Evolutionary conservation across 176 grass and related monocot species (phyloP), one percentile per base, ranked within the genome.

Genomic region (Cenchrus americanus): DNA sequence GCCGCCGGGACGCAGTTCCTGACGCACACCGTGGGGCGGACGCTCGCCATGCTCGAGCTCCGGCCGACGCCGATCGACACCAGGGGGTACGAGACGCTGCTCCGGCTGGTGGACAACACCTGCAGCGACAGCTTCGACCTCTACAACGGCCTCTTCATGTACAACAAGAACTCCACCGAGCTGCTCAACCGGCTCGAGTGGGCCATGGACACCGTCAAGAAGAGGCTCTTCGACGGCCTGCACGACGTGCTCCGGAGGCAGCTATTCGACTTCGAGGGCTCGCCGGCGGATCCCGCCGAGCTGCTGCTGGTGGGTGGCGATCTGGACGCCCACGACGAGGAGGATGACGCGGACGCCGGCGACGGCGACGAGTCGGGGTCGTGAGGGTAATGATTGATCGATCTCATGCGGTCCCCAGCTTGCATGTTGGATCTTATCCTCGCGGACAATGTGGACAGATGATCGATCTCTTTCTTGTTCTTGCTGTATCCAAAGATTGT

Each of bases 81-180:
- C 15, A 86, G 65, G 26, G 94, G 90, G 0, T 94, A 89, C 78
- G 90, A 94, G 76, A 83, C 92, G 70, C 83, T 97, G 83, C 92
- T 97, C 80, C 48, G 87, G 14, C 83, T 97, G 1, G 90, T 94
- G 2, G 92, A 92, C 30, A 97, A 97, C 88, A 97, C 94, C 18
- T 97, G 94, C 71, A 83, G 87, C 63, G 94, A 97, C 77, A 97
- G 94, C 86, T 97, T 97, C 66, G 92, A 94, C 54, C 94, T 97
- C 19, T 97, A 94, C 81, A 90, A 97, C 47, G 94, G 92, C 8
- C 88, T 97, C 53, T 97, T 97, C 82, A 92, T 97, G 94, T 97
- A 97, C 72, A 97, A 97, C 64, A 89, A 85, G 69, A 94, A 94
- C 84, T 89, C 94, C 5, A 94, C 81, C 7, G 92, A 97, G 62